Percentiles rank a stretch among this genome's conserved stretches.
Evolutionary conservation across 2,329 filamentous ascomycete genomes (phyloP).

Genomic region (Paecilomyces niveus): DNA sequence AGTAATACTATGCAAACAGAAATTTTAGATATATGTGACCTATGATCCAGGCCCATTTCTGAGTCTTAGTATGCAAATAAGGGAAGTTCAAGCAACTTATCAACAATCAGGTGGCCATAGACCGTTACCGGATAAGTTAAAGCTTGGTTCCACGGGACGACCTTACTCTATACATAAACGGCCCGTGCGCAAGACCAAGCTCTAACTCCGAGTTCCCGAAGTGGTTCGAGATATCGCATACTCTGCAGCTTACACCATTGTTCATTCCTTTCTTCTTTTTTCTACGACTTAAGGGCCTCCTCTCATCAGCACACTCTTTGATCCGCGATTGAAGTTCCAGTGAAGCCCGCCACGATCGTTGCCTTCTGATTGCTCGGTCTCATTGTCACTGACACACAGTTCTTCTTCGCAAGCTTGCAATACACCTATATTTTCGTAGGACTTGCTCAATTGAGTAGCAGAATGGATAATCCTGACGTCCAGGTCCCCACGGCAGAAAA

Average conservation of each 20-base stretch:
- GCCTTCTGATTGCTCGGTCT: neutral
- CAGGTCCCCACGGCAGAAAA: slow-evolving; percentile 8
- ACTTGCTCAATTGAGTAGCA: neutral
- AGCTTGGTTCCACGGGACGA: neutral
- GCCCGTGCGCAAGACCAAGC: neutral
- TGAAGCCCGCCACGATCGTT: neutral
- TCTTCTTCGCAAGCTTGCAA: neutral
- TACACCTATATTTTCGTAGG: neutral
- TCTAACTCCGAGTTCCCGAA: neutral
- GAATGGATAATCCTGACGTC: slow-evolving; percentile 1
- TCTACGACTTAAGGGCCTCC: neutral
- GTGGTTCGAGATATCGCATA: neutral
- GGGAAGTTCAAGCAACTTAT: too few species aligned
- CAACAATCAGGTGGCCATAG: too few species aligned
- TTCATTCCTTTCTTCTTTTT: neutral
- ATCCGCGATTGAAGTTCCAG: neutral
- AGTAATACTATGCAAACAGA: too few species aligned
- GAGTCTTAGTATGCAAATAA: too few species aligned
- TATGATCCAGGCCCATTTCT: too few species aligned
- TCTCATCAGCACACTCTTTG: neutral
- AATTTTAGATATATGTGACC: too few species aligned
- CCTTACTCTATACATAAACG: neutral
- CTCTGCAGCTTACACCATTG: neutral
- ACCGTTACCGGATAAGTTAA: neutral
- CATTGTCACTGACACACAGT: neutral